Evolutionary conservation across 352 stramenopile species (phyloP), one percentile per base, ranked within the genome.

Genomic region (Globisporangium alternatum): DNA sequence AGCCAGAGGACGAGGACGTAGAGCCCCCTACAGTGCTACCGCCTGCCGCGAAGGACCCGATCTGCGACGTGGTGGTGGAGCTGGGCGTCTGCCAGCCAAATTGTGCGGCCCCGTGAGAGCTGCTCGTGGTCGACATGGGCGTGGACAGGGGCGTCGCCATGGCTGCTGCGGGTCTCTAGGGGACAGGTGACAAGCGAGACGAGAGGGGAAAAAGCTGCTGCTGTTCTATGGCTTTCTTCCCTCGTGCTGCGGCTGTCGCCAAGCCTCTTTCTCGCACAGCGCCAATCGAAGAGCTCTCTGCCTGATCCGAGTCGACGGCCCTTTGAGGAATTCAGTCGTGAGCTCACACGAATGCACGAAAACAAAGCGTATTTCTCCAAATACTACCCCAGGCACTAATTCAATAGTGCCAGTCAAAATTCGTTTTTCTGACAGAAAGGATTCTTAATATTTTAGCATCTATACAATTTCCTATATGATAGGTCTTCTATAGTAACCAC

Each of bases 21-120:
- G 71, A 44, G 62, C 58, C 33, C 41, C 71, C 72, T 68, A 80
- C 22, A 64, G 31, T 21, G 53, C 5, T 39, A 15, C 51, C 51
- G 19, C 30, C 51, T 30, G 21, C 35, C 9, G 51, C n/a, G 30
- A 60, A 56, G n/a, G 52, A 44, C 8, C 33, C 60, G 19, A 67
- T 19, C 31, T 66, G 60, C 31, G 53, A 44, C 62, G 51, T 17
- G 2, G 35, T 41, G 8, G 35, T 51, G 25, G 62, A 67, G 55
- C 62, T 67, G 5, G 62, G 62, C 44, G 62, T 52, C 31, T 57
- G 41, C 62, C 62, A 67, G 10, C 25, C 53, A 39, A 67, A 67
- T 0, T 62, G 33, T 17, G 44, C 45, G 44, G 58, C 9, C 13
- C 35, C 35, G 33, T 62, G 54, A 9, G 30, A 47, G 44, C 62